Conservation (phyloP, 2,329 filamentous ascomycete genomes). For the Pseudogymnoascus sp. region DNA sequence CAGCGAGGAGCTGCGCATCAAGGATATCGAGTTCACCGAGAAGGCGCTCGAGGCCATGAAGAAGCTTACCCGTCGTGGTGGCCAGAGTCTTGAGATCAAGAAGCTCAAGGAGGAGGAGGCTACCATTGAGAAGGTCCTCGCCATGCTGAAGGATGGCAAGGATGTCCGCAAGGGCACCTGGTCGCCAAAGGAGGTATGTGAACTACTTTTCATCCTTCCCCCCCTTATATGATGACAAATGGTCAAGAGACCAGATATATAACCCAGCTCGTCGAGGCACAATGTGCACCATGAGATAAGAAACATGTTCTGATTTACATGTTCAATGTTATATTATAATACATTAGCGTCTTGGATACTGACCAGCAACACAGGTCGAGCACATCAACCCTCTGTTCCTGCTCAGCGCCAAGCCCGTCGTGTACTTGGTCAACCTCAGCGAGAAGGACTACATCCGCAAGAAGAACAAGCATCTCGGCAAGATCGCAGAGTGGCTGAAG, state of each 20-base stretch:
- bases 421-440: conserved; percentile 93
- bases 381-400: conserved; percentile 95
- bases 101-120: conserved; percentile 92
- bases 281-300: conserved; percentile 82
- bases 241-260: conserved; percentile 73
- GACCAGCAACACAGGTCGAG: conserved; percentile 59
- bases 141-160: conserved; percentile 77
- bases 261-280: conserved; percentile 99
- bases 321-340: conserved; percentile 17
- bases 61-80: conserved; percentile 92
- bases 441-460: conserved; percentile 96
- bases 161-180: conserved; percentile 88
- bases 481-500: conserved; percentile 94
- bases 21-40: conserved; percentile 97
- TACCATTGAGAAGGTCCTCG: conserved; percentile 81
- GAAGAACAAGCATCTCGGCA: conserved; percentile 98
- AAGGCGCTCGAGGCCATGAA: conserved; percentile 85
- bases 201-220: conserved; percentile 21
- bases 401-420: conserved; percentile 90
- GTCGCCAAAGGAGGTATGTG: conserved; percentile 86
- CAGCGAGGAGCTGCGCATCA: conserved; percentile 88
- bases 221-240: conserved; percentile 83
- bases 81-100: conserved; percentile 95
- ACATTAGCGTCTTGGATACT: conserved; percentile 18
- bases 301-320: conserved; percentile 28